Base-by-base conservation (phyloP, 192 early-diverging fungal genomes). In the Coemansia umbellata region DNA sequence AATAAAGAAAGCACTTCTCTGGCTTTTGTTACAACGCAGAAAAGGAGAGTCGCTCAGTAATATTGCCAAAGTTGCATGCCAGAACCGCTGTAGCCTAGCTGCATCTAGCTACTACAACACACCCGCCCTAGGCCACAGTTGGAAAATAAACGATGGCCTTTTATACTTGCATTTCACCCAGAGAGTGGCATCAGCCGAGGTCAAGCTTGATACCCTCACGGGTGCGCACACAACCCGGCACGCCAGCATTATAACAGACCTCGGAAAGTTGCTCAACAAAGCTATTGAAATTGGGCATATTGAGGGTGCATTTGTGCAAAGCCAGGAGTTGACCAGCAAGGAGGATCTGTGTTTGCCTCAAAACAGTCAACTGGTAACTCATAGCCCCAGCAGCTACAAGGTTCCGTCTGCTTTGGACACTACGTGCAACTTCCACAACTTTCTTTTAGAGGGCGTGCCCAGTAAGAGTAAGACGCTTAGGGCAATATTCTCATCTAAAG, bases 201-300 rank as follows among this genome's bases (percentile, higher is more conserved):
- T 94, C 13, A 91, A 94, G 75, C 70, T 94, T 5, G 92, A 94
- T 62, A 72, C 84, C 0, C 68, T 94, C 64, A 94, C 89, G 0
- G 92, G 92, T 6, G 74, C 89, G 28, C 89, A 91, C 56, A 78
- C 82, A 26, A 83, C 87, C 14, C 50, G 80, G 27, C 83, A 87
- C 13, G 71, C 85, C 2, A 89, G 92, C 63, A 75, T 94, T 37
- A 69, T 80, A 39, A 92, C 92, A 89, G 92, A 94, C 55, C 81
- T 94, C 51, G 92, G 91, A 40, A 75, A 79, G 39, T 85, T 84
- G 23, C 81, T 94, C 36, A 94, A 94, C 63, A 89, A 88, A 21
- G 87, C 90, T 11, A 81, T 94, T 32, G 92, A 94, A 63, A 79
- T 92, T 45, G 92, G 92, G 5, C 89, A 94, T 61, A 93, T 93